These are phyloP conservation scores for Mucor lusitanicus DNA, from an alignment of 371 early-diverging fungal species.

Conservation along the genomic window DNA sequence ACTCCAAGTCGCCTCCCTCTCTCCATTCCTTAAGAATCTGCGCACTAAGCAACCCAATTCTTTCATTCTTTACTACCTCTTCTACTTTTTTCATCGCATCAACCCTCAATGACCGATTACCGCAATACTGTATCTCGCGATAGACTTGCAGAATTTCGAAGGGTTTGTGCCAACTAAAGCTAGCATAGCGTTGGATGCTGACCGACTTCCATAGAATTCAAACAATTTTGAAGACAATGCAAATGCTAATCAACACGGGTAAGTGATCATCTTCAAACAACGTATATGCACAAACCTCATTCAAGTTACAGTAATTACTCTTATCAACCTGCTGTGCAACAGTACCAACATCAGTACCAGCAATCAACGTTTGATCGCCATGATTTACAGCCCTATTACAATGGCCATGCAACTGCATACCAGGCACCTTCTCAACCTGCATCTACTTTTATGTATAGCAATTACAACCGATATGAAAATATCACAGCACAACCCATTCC, in stretches of 20 bases:
- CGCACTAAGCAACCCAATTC: background rate
- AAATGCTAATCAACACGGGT: background rate
- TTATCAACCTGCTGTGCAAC: background rate
- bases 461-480: background rate
- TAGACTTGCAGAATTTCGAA: constrained; percentile 19
- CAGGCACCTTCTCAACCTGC: background rate
- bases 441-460: background rate
- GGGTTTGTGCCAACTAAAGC: background rate
- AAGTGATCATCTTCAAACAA: background rate
- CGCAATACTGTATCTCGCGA: constrained; percentile 25
- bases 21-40: background rate
- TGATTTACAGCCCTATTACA: background rate
- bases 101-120: background rate
- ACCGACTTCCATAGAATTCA: background rate
- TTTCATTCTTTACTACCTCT: background rate
- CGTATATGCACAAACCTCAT: background rate
- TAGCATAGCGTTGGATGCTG: background rate
- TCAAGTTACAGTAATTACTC: background rate
- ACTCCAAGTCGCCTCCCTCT: background rate
- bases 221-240: background rate
- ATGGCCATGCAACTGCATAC: background rate
- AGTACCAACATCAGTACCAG: background rate
- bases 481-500: background rate
- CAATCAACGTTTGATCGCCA: background rate
- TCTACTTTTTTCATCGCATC: background rate